Evolutionary conservation across 2,329 filamentous ascomycete species (phyloP), one percentile per base, ranked within the genome.

Genomic region (Leptographium flavum): DNA sequence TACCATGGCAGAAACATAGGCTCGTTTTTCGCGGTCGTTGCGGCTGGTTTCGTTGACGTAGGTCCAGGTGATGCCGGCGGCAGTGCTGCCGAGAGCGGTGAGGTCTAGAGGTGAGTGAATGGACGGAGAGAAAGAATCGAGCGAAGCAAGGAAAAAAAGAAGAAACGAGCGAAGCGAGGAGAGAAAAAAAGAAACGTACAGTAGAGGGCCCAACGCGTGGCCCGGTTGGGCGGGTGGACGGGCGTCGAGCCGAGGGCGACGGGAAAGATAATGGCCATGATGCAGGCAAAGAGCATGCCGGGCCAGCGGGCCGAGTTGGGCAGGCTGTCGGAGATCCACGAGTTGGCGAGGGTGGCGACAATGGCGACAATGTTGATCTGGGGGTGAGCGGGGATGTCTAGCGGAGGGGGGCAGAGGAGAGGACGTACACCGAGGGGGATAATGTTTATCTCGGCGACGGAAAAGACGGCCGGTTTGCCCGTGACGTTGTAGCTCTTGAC

Each of bases 1-100:
- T 15, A 57, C 54, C 51, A 57, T 38, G 5, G 56, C 55, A 9
- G 55, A 57, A 11, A 54, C 43, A 27, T 57, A 58, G 0, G 55
- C 56, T 3, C 56, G 44, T 44, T 57, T 58, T 32, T 58, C 55
- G 0, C 53, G 56, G 35, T 58, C 56, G 11, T 52, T 25, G 19
- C 55, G 45, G 43, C 49, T 57, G 3, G 39, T 39, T 27, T 56
- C 55, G 39, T 56, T 56, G 14, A 58, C 56, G 40, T 48, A 56
- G 5, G 55, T 56, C 55, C 55, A 57, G 14, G 53, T 53, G 11
- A 56, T 50, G 25, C 53, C 54, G 1, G 54, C 55, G 8, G 46
- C 41, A 2, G 54, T 53, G 10, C 48, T 46, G 1, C 45, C 28
- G 3, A 57, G 48, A 3, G 54, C 50, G 1, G 51, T 55, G 2